phyloP scores from a whole-genome alignment of 345 rosid genomes.

The Brassica juncea region DNA sequence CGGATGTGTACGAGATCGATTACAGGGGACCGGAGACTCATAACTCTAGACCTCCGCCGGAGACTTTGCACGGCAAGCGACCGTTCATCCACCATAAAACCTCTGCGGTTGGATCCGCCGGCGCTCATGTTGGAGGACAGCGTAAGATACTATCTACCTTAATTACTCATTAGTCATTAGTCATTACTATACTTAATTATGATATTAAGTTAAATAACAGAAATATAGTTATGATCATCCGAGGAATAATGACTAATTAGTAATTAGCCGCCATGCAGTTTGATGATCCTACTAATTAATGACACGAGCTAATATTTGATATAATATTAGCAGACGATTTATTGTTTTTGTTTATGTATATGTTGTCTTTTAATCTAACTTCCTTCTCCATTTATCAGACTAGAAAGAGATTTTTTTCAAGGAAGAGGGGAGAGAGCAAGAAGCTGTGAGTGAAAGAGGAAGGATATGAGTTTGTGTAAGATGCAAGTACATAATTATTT shows the following conservation, averaged over 20 bases:
- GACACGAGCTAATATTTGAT: not conserved
- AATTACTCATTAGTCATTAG: too few relatives aligned
- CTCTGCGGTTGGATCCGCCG: slow-evolving; percentile 30
- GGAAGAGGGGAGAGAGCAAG: slow-evolving; percentile 2
- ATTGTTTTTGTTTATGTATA: not conserved
- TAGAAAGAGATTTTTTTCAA: slow-evolving; percentile 4
- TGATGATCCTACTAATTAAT: not conserved
- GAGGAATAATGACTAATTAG: not conserved
- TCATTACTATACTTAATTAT: not conserved
- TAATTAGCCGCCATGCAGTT: not conserved
- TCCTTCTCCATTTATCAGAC: slow-evolving; percentile 20
- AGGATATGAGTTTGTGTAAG: slow-evolving; percentile 12
- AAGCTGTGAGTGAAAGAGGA: slow-evolving; percentile 15
- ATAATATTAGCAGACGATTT: not conserved
- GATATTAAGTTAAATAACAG: not conserved
- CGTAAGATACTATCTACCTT: slow-evolving; percentile 28
- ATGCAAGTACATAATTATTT: slow-evolving; percentile 21
- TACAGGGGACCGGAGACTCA: slow-evolving; percentile 47
- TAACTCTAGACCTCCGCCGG: slow-evolving; percentile 42
- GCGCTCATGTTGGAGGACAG: slow-evolving; percentile 30
- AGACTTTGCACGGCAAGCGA: slow-evolving; percentile 36
- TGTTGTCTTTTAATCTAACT: not conserved
- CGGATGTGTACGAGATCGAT: slow-evolving; percentile 38
- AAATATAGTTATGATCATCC: not conserved
- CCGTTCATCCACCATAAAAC: slow-evolving; percentile 43